Base-by-base conservation (phyloP, 768 basidiomycete species). In the Mycena rosella region DNA sequence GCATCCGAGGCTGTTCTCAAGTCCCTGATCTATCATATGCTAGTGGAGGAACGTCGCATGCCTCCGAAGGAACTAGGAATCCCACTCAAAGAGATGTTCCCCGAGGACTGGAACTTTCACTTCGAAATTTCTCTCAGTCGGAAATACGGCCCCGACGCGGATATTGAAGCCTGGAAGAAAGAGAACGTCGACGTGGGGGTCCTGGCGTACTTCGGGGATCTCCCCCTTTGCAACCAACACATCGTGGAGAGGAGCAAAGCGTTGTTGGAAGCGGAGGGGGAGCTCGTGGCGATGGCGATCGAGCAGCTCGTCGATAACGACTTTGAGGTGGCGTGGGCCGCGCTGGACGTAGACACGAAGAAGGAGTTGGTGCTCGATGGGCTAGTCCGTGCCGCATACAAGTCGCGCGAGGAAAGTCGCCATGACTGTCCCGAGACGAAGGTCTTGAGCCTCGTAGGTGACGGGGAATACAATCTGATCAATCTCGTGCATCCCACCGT, bases 361-460 rank as follows among this genome's bases (percentile, higher is more conserved):
- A 5, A 26, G 38, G 22, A 36, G 0, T 1, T 57, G 18, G 53
- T 52, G 22, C n/a, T 67, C 10, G 66, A 61, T 3, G 66, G 60
- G 1, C 36, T 67, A 3, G 27, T 56, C 26, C 48, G 54, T 5
- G 66, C 26, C 17, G 60, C 66, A 7, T 55, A 34, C 47, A 56
- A 40, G n/a, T 47, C 48, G 24, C 60, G 32, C 30, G 66, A 67
- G 47, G 8, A 51, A 7, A 62, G 53, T n/a, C 54, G 66, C n/a
- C 40, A 34, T 22, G 54, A 58, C 30, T 67, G 60, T 52, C 60
- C 66, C 1, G 66, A 67, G 18, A 67, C 58, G 60, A 57, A 47
- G 4, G 27, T 57, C 6, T 62, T 53, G 29, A 55, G 53, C 27
- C 59, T 62, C 22, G 13, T 27, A 7, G 52, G 34, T 15, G 48